Base-by-base conservation (phyloP, 345 rosid genomes). In the Microcos paniculata region DNA sequence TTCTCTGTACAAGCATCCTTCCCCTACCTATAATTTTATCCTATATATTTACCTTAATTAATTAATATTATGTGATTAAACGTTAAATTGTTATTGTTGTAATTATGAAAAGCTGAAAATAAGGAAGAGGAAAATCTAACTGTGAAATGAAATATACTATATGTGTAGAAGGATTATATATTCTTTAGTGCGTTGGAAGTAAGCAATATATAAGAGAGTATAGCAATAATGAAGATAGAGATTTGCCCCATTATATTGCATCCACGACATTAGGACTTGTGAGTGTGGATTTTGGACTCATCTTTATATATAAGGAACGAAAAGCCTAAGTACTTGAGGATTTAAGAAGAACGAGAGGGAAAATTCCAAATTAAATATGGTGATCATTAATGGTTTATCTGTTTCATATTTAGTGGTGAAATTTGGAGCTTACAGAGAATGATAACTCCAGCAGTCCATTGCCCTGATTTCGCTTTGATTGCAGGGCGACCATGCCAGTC, bases 401-500 rank as follows among this genome's bases (percentile, higher is more conserved):
- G n/a, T n/a, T 12, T 31, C 9, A 10, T 0, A 35, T 31, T 33
- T 15, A 14, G 46, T 33, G 68, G 68, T 8, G 26, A 26, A 35
- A 35, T 45, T 62, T 46, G 42, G 70, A 62, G 61, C 95, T 84
- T 85, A 91, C 96, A 71, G 13, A 91, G 86, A 19, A 91, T 85
- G 88, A 91, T 87, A 74, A 63, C 82, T 78, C 93, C 96, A 40
- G 96, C 96, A 38, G 70, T 71, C 96, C 96, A 91, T 49, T 78
- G 71, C 40, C 96, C 96, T 56, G 93, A 82, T 70, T 81, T 84
- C 11, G 64, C 68, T 79, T 68, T 84, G 71, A 89, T 81, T 15
- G 96, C 96, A n/a, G 90, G 87, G 15, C 78, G 84, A 19, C 96
- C 93, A 35, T 84, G 77, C 87, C 90, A 89, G 67, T 89, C 93